Evolutionary conservation across 2,329 filamentous ascomycete species (phyloP).

Genomic region (Nigrograna mackinnonii): DNA sequence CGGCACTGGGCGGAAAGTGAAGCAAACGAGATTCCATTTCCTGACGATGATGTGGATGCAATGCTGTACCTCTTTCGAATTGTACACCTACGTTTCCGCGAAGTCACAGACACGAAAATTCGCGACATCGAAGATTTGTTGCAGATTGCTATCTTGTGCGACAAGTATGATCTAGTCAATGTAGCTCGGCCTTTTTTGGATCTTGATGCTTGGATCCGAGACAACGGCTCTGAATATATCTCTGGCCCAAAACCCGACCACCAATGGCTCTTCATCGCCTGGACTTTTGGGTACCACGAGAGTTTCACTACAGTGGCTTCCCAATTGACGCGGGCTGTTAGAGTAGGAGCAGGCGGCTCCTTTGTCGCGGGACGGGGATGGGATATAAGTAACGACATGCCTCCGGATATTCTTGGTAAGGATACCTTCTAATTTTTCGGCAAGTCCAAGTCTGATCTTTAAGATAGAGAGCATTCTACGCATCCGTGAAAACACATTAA

Average conservation of each 20-base stretch:
- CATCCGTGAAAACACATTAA: no score
- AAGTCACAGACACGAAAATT: conserved; percentile 16
- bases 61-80: conserved; percentile 31
- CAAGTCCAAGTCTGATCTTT: no score
- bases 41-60: conserved; percentile 29
- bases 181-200: conserved; percentile 32
- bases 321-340: no score
- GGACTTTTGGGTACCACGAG: conserved; percentile 22
- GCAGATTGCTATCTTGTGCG: conserved; percentile 28
- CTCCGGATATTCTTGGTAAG: not conserved
- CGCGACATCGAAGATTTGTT: conserved; percentile 22
- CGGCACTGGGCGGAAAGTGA: conserved; percentile 12
- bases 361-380: no score
- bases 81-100: conserved; percentile 24
- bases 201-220: conserved; percentile 11
- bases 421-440: not conserved
- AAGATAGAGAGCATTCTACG: no score
- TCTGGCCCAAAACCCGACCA: no score
- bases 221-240: conserved; percentile 3
- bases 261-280: conserved; percentile 15
- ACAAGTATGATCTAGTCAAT: conserved; percentile 30
- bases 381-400: no score
- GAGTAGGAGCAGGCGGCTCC: no score
- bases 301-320: no score
- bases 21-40: conserved; percentile 25